Evolutionary conservation across 2,329 filamentous ascomycete genomes (phyloP), one percentile per base, ranked within the genome.

Genomic region (Beauveria rudraprayagi): DNA sequence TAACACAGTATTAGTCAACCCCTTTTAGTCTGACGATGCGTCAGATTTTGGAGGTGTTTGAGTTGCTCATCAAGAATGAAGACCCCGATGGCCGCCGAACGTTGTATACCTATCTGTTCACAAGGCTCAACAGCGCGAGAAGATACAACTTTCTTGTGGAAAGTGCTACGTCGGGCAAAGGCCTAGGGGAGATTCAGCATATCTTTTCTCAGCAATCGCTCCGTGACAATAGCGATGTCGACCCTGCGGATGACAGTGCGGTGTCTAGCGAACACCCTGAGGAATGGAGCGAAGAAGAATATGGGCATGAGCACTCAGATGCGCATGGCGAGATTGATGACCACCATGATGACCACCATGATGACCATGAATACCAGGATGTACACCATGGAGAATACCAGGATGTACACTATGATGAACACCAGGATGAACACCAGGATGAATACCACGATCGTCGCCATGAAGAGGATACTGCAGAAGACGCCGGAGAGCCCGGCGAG

Each of bases 51-150:
- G 74, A 77, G 59, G 70, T 78, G 3, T 76, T 77, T 60, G 74
- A 77, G 24, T 67, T 77, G 43, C 67, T 78, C 1, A 71, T 76
- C 16, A 77, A 76, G 59, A 78, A 78, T 50, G 74, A 78, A 63
- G 73, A 78, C 52, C 72, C 75, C 11, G 71, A 77, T 28, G 68
- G 67, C 30, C 69, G 70, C 11, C 72, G 75, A 17, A 70, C 70
- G 1, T 65, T 78, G n/a, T 78, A 77, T 54, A 76, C 75, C 3
- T 77, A 75, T 62, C 67, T 78, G 9, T 73, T 77, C 61, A 74
- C 74, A 16, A 75, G 74, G 51, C 71, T 75, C 6, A 77, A 72
- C 53, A 68, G 72, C 48, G 71, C 68, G 56, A 76, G 70, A 62
- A 71, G 76, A n/a, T 69, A 75, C 30, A 72, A 76, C 11, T 74